Evolutionary conservation across 1,284 basidiomycete species (phyloP), one percentile per base, ranked within the genome.

Genomic region (Phlebopus sp.): DNA sequence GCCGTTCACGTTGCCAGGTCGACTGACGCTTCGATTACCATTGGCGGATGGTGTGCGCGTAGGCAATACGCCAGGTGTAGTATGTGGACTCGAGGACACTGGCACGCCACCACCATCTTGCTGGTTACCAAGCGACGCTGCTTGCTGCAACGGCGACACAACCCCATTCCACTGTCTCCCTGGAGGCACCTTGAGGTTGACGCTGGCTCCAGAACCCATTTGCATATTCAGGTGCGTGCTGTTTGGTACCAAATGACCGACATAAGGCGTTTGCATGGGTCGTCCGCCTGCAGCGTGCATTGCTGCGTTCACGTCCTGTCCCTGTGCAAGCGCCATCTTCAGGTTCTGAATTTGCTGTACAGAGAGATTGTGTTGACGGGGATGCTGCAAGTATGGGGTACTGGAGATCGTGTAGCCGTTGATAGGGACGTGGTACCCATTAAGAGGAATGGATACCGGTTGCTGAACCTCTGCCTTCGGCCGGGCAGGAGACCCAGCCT

Each of bases 331-430:
- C 1, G 71, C 74, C 4, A 73, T 64, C 62, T 82, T 81, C 37
- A 82, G 55, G 43, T 67, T 73, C 59, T 81, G 76, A 63, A 82
- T 68, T 56, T 82, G 80, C 51, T 83, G 81, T 13, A 66, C 44
- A 21, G 67, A 77, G 37, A 82, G 55, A 51, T 69, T 68, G 2
- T 63, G 59, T 25, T 62, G 69, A 37, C 62, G 55, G 2, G 63
- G 13, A 17, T 59, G 54, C 39, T 62, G 69, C 47, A 69, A 54
- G 48, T 64, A 69, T 25, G 63, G 38, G 9, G 59, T 56, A 42
- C 69, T 72, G 13, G 69, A 59, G 48, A 68, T 63, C 57, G 59
- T 60, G 55, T 61, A 77, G n/a, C 64, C 66, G 25, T 69, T 75
- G 37, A 79, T 69, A n/a, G 71, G 66, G 8, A 76, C 67, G 34